Evolutionary conservation across 768 basidiomycete species (phyloP), one percentile per base, ranked within the genome.

Genomic region (Mrakia gelida): DNA sequence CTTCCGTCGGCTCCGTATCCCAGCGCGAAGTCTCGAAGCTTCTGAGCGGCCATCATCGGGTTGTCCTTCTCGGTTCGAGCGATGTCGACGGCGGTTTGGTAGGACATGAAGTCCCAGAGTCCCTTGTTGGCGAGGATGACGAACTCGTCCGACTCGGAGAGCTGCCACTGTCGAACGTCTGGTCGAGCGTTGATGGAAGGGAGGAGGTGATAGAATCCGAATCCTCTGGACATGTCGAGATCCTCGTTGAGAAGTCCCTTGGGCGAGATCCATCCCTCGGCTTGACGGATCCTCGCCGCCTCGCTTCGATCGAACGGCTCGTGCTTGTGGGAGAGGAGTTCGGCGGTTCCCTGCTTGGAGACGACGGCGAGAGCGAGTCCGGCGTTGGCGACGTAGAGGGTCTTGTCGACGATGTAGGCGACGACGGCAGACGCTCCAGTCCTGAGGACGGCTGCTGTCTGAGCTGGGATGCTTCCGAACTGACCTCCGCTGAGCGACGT

Each of bases 81-180:
- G 79, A 98, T 95, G 83, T 98, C 96, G 75, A 98, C 94, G 1
- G 97, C 96, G 0, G 93, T 96, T 84, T 98, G 94, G 82, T 92
- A 93, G 6, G 92, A 91, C 80, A 98, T 92, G 80, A 90, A 92
- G 80, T 95, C 92, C 97, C 97, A 99, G 34, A 98, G 84, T 0
- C 93, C 94, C 8, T 90, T 88, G 83, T 98, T 98, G 41, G 91
- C 97, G 79, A 99, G 88, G 85, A 99, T 96, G 81, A 98, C 89
- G 82, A 98, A 97, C 84, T 99, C 96, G 84, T 99, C 97, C 75
- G 90, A 88, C 79, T 93, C 91, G 2, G 90, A 88, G 26, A 99
- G 85, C 68, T 90, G 87, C 80, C 91, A 89, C 6, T 86, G 86
- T 80, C 86, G 86, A 79, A 96, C 88, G 83, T 93, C 89, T 0